phyloP scores from a whole-genome alignment of 2,329 filamentous ascomycete genomes.

The Fusarium floridanum region DNA sequence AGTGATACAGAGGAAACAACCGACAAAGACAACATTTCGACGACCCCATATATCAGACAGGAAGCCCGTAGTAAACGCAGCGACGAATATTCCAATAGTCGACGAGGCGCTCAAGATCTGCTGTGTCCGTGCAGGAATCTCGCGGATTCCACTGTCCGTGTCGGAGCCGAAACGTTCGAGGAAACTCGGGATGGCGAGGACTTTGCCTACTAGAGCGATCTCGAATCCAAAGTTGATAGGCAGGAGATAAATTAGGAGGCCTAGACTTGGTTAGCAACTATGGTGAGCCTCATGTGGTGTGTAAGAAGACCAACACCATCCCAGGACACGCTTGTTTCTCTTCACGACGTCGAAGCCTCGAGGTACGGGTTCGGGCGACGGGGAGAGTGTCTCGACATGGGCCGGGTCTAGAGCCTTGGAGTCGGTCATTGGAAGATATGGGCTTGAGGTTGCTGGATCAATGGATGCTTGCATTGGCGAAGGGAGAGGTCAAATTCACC shows the following conservation, averaged over 20 bases:
- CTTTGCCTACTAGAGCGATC: conserved; percentile 44
- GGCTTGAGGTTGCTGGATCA: no score
- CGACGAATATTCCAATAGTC: conserved; percentile 47
- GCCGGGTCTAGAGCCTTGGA: no score
- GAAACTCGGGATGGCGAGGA: conserved; percentile 46
- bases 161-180: conserved; percentile 38
- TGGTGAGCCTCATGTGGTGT: no score
- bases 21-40: conserved; percentile 40
- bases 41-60: conserved; percentile 44
- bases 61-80: conserved; percentile 46
- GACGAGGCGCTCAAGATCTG: conserved; percentile 47
- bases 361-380: background rate
- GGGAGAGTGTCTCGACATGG: conserved; percentile 7
- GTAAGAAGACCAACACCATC: conserved; percentile 22
- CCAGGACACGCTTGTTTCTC: conserved; percentile 32
- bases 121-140: conserved; percentile 42
- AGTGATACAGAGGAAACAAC: conserved; percentile 36
- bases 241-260: conserved; percentile 45
- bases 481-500: no score
- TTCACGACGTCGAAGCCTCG: conserved; percentile 27
- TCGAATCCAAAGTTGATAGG: conserved; percentile 50
- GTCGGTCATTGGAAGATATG: no score
- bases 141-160: conserved; percentile 21
- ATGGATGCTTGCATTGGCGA: no score
- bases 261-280: conserved; percentile 11